phyloP scores from a whole-genome alignment of 192 early-diverging fungal genomes.

The Entomortierella parvispora region DNA sequence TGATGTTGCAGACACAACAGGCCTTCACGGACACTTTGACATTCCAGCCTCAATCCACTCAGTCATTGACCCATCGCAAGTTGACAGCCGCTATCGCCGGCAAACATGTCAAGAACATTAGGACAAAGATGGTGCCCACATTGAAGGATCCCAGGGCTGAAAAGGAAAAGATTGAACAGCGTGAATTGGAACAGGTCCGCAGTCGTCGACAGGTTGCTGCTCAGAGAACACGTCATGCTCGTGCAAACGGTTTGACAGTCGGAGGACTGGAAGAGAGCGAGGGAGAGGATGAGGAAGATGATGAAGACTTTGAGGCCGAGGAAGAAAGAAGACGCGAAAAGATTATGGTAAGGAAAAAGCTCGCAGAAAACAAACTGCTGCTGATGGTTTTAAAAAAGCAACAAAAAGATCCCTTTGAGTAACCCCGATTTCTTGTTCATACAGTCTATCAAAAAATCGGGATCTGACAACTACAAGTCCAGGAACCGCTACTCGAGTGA shows the following conservation, averaged over 20 bases:
- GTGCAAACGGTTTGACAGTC: constrained; percentile 40
- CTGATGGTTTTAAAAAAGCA: too few relatives aligned
- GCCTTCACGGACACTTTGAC: constrained; percentile 68
- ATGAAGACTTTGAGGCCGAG: constrained; percentile 57
- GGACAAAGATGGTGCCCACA: constrained; percentile 72
- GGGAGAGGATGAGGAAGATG: constrained; percentile 53
- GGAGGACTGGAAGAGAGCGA: constrained; percentile 45
- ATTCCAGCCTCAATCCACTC: constrained; percentile 70
- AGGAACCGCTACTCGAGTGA: constrained; percentile 41
- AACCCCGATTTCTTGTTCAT: neutral
- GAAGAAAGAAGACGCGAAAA: constrained; percentile 47
- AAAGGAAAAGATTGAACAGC: constrained; percentile 67
- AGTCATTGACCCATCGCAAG: constrained; percentile 69
- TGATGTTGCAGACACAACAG: constrained; percentile 74
- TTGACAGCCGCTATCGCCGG: constrained; percentile 74
- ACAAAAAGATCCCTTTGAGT: neutral
- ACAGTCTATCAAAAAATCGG: constrained; percentile 50
- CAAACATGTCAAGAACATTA: constrained; percentile 69
- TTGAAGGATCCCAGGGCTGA: constrained; percentile 75
- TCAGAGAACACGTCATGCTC: constrained; percentile 61
- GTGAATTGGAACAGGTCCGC: constrained; percentile 52
- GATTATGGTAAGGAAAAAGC: constrained; percentile 41
- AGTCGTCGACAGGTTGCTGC: constrained; percentile 67
- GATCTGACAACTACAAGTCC: constrained; percentile 50
- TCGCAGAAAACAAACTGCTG: too few relatives aligned